Evolutionary conservation across 352 stramenopile genomes (phyloP), one percentile per base, ranked within the genome.

Genomic region (Lagenidium giganteum): DNA sequence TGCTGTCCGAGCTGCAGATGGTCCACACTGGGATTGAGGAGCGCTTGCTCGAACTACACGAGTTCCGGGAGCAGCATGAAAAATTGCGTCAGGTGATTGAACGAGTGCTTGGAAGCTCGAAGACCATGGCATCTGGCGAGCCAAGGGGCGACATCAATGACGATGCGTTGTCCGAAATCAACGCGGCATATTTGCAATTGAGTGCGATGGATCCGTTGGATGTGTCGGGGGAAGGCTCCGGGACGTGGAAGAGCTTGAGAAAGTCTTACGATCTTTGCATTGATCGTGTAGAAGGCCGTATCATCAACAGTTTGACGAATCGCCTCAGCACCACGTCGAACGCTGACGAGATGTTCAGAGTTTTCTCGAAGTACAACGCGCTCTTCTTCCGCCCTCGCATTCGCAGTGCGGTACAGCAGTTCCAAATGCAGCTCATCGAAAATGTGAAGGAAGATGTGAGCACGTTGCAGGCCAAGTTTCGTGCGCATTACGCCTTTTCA

Each of bases 331-430:
- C 75, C 20, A 95, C 91, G 3, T 84, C 70, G 25, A 96, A 94
- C 25, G 96, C 97, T 3, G 93, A 98, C 47, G 88, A 97, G 47
- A 98, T 97, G 92, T 97, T 98, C 44, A 74, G 85, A 8, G 95
- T 99, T 5, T 99, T 99, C 54, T 95, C 88, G 14, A 95, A 96
- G 53, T 99, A 99, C 72, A 99, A 99, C 46, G 89, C 94, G 29
- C 81, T 99, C 21, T 95, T 99, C 54, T 96, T 97, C 36, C 86
- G 96, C 12, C 96, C 94, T 32, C 87, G 95, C 14, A 96, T 97
- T 54, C 87, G 87, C 18, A 93, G 77, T 23, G 95, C 96, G 4
- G 96, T 99, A 22, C 97, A 99, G 52, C 95, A 99, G 76, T 99
- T 99, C 62, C 96, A 99, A 59, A 96, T 98, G 62, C 88, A 98